A percentile compares a stretch with the other conserved stretches of the same genome.
These are phyloP conservation scores for Zymoseptoria ardabiliae DNA, from an alignment of 2,329 filamentous ascomycete species.

Conservation along the genomic window DNA sequence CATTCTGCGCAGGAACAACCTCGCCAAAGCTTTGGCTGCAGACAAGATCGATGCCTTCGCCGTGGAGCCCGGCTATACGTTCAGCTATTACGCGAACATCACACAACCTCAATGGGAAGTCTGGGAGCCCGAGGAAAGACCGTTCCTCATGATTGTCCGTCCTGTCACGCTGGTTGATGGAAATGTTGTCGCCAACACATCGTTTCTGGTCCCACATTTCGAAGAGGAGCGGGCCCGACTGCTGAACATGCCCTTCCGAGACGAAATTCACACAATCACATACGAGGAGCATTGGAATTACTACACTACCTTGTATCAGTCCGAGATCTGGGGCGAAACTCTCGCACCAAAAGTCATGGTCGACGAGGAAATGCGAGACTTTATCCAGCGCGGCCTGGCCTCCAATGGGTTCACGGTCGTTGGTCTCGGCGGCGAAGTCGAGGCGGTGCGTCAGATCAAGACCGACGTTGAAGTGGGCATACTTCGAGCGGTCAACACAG, in stretches of 20 bases:
- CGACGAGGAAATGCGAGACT: conserved; percentile 59
- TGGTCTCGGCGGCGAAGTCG: conserved; percentile 48
- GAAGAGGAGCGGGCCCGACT: conserved; percentile 54
- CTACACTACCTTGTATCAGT: conserved; percentile 45
- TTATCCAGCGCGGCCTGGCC: conserved; percentile 51
- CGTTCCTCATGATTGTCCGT: conserved; percentile 55
- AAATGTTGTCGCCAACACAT: conserved; percentile 46
- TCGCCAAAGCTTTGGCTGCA: conserved; percentile 48
- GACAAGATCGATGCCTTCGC: conserved; percentile 52
- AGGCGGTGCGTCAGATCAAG: conserved; percentile 54
- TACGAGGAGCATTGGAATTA: conserved; percentile 62
- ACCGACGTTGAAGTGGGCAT: conserved; percentile 50
- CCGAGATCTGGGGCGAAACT: conserved; percentile 12
- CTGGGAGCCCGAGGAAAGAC: conserved; percentile 58
- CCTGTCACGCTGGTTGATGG: conserved; percentile 37
- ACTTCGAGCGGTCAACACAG: conserved; percentile 55
- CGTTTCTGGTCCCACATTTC: conserved; percentile 53
- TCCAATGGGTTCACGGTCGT: conserved; percentile 49
- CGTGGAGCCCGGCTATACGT: conserved; percentile 57
- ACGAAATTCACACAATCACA: conserved; percentile 47
- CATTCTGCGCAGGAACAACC: conserved; percentile 47
- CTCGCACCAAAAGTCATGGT: conserved; percentile 47
- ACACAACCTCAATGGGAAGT: conserved; percentile 57
- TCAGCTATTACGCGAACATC: conserved; percentile 57
- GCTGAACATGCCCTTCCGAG: conserved; percentile 49